Evolutionary conservation across 129 eudicot genomes (phyloP), one percentile per base, ranked within the genome.

Genomic region (Ambrosia artemisiifolia): DNA sequence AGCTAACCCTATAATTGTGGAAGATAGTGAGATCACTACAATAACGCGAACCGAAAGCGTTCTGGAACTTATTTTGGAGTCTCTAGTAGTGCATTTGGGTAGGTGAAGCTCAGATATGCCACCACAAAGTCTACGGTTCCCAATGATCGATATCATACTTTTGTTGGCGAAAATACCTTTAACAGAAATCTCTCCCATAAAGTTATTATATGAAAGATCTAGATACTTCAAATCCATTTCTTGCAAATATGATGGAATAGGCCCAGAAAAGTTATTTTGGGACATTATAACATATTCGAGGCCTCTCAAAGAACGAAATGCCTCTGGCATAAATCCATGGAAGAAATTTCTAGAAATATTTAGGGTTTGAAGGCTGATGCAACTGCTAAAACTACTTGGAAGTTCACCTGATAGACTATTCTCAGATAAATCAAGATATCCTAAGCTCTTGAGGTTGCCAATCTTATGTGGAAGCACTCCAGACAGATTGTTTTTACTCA

Each of bases 401-500:
- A 79, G 35, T 8, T 72, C 78, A 30, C 78, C 69, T 6, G 74
- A 65, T 43, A 78, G 34, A 18, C 6, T 5, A 35, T 78, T 78
- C 11, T 34, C 18, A 7, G 82, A 71, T 4, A 78, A 16, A 54
- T 71, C 44, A 13, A 78, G 72, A 3, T 19, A 8, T 28, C 24
- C 65, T n/a, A 71, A n/a, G 28, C 13, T 56, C 17, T 53, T 53
- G n/a, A 78, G 57, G 20, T 71, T 54, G 28, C 68, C 82, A 35
- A 65, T 62, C 44, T 71, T 78, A 42, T n/a, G 28, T 2, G 73
- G 78, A 19, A 78, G 77, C 16, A 40, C 5, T 42, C 82, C 82
- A 3, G 72, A 62, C 3, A 78, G 7, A 38, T 9, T 24, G 72
- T 78, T 78, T 6, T 3, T 9, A 55, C 72, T 50, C 13, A 71